Base-by-base conservation (phyloP, 2,329 filamentous ascomycete genomes). In the Rhexocercosporidium sp. region DNA sequence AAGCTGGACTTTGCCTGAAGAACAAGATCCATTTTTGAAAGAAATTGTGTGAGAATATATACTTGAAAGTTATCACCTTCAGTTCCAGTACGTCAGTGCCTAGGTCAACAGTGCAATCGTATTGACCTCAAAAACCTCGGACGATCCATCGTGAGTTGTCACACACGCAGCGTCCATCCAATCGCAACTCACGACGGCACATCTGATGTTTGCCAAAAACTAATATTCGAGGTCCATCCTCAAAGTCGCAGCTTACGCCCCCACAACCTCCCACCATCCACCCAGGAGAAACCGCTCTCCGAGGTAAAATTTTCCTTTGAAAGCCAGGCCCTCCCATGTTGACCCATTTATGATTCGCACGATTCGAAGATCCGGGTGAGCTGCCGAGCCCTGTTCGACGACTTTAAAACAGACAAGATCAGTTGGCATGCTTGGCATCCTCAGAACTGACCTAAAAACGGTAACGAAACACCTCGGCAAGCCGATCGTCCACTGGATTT, bases 341-440 rank as follows among this genome's bases (percentile, higher is more conserved):
- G 3, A 11, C 34, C 34, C 11, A 54, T 14, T 34, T 41, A 25
- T 46, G 16, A 8, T 5, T n/a, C n/a, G 9, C 9, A 47, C 3
- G 9, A 11, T 57, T 25, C 22, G n/a, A 41, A 3, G 16, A 29
- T 53, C 22, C 25, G 49, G 25, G 9, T 5, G n/a, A 53, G 25
- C 25, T 53, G 27, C 34, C 54, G 20, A 37, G 8, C n/a, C 11
- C n/a, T 12, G 41, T 57, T 20, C 25, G 54, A 14, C 34, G 34
- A 57, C 34, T 57, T 41, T 57, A 57, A 56, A 57, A 57, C 54
- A n/a, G 34, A 37, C 34, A 57, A 57, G 54, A 57, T 57, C 34
- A 41, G 54, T 41, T 57, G 54, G 54, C 54, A 57, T 27, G 4
- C 54, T 57, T 57, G 34, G 54, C 31, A 41, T 34, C 11, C 31